Base-by-base conservation (phyloP, 129 eudicot species). In the Tagetes erecta region DNA sequence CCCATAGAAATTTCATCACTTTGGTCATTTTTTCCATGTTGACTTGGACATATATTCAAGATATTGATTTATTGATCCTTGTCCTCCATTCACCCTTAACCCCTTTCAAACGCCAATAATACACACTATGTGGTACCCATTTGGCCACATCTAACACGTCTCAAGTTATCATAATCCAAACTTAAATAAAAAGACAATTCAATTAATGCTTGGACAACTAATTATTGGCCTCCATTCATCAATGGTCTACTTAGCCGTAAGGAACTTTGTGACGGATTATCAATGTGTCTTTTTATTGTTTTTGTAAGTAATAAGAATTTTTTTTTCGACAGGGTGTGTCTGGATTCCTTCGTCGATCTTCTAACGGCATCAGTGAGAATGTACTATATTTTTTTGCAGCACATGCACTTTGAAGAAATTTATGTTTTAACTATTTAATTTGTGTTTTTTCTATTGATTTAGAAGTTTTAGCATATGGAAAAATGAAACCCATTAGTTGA, bases 31-130 rank as follows among this genome's bases (percentile, higher is more conserved):
- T 69, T 39, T 66, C 51, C 53, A 3, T 14, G 8, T 38, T 55
- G 51, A 27, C 37, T 34, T 53, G 55, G n/a, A 58, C 57, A 20
- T 20, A 20, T 20, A 3, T 6, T 57, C 20, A 55, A 67, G 80
- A 76, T 74, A 67, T 73, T 76, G 56, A 42, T 33, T 51, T 3
- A 12, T 37, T 47, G 31, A 37, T 46, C 67, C n/a, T 52, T 76
- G 45, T 76, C 68, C 74, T 31, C 59, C 66, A 52, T 3, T 75
- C 45, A 66, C 42, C 39, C 1, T 76, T 67, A 55, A 42, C 68
- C 80, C 68, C n/a, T 76, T 65, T 68, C 68, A 13, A 53, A 76
- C 60, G 80, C 58, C 63, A 66, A n/a, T 8, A 71, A 0, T 6
- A 65, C 2, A 6, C 80, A 11, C 80, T 62, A 58, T 59, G 70